Conservation (phyloP, 352 stramenopile species). For the Thalassiosira hispida region DNA sequence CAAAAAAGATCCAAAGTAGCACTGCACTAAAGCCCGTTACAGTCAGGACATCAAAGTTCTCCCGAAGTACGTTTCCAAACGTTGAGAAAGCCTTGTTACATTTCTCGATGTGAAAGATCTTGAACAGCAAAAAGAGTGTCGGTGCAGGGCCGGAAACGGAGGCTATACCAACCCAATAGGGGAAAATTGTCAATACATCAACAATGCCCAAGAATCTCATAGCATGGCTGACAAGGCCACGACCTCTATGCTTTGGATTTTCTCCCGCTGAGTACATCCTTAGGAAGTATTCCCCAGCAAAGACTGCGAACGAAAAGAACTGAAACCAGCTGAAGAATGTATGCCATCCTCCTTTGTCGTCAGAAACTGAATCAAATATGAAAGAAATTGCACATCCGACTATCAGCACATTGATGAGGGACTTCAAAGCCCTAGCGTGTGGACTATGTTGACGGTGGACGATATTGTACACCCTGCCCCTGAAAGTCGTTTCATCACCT, state of each 20-base stretch:
- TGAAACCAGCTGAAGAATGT: conserved; percentile 61
- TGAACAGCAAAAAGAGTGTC: conserved; percentile 25
- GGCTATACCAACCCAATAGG: conserved; percentile 67
- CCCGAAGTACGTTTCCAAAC: conserved; percentile 82
- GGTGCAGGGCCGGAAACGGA: conserved; percentile 4
- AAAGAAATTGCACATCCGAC: conserved; percentile 69
- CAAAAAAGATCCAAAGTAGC: conserved; percentile 85
- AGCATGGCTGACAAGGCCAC: conserved; percentile 40
- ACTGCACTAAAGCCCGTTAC: conserved; percentile 85
- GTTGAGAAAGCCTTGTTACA: conserved; percentile 84
- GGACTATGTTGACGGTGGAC: conserved; percentile 50
- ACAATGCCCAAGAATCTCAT: conserved; percentile 64
- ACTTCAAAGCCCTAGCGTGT: conserved; percentile 50
- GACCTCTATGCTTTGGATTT: conserved; percentile 69
- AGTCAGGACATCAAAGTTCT: conserved; percentile 80
- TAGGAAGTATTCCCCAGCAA: conserved; percentile 68
- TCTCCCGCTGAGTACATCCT: conserved; percentile 53
- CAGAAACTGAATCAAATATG: conserved; percentile 63
- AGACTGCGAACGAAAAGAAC: conserved; percentile 61
- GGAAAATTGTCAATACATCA: conserved; percentile 71
- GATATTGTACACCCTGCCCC: conserved; percentile 66
- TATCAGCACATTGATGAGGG: conserved; percentile 62
- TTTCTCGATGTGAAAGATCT: conserved; percentile 82
- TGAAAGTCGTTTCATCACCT: conserved; percentile 30
- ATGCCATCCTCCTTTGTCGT: conserved; percentile 10